Conservation (phyloP, 2,329 filamentous ascomycete genomes). For the Cladosporium sp. region DNA sequence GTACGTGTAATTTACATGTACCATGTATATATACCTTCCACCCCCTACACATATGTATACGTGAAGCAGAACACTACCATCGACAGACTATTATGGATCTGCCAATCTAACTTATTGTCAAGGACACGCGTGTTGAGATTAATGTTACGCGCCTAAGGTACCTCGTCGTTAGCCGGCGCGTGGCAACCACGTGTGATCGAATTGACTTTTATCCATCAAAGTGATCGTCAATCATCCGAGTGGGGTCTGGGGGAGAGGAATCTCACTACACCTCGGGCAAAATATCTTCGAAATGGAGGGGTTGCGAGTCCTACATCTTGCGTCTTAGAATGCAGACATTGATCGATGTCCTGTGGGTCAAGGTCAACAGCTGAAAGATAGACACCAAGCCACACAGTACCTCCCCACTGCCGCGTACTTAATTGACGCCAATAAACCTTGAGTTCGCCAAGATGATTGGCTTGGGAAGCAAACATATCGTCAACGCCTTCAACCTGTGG, state of each 20-base stretch:
- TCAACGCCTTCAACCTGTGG: constrained; percentile 37
- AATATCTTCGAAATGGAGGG: not conserved
- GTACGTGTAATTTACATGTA: too few species aligned
- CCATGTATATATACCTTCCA: not conserved
- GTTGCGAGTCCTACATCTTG: not conserved
- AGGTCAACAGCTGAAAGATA: too few species aligned
- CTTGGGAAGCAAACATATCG: constrained; percentile 26
- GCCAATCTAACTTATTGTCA: not conserved
- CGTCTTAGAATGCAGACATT: not conserved
- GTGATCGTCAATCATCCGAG: not conserved
- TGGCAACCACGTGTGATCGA: not conserved
- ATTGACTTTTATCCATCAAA: not conserved
- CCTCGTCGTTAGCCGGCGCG: not conserved
- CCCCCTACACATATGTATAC: not conserved
- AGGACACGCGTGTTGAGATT: not conserved
- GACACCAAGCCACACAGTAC: too few species aligned
- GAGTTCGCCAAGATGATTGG: constrained; percentile 14
- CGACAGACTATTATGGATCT: not conserved
- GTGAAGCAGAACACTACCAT: not conserved
- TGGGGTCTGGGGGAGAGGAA: not conserved
- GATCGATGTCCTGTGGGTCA: too few species aligned
- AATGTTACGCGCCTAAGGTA: not conserved
- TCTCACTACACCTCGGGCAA: not conserved
- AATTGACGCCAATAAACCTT: not conserved
- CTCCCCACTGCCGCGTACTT: too few species aligned